Evolutionary conservation across 176 grass and related monocot species (phyloP).

Genomic region (Carex cristatella): DNA sequence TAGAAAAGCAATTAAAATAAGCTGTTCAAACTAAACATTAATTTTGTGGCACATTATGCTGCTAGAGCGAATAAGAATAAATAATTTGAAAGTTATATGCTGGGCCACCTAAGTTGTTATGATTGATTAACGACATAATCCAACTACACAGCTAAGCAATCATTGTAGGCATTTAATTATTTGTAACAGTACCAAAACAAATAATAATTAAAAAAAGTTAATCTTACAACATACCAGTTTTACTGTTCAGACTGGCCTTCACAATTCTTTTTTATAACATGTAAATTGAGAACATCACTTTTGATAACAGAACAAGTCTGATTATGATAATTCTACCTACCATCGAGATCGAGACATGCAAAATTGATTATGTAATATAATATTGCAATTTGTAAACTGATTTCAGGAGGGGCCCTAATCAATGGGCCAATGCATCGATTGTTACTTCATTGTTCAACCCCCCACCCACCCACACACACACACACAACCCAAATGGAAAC

Average conservation of each 20-base stretch:
- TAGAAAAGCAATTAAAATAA: neutral
- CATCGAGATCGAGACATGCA: neutral
- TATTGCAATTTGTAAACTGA: neutral
- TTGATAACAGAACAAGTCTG: neutral
- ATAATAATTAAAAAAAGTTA: neutral
- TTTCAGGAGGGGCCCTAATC: neutral
- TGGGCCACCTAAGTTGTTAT: neutral
- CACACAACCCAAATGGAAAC: neutral
- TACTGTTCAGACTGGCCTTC: neutral
- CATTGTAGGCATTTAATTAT: neutral
- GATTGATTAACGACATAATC: conserved; percentile 17
- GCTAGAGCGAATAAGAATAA: neutral
- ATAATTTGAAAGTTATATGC: conserved; percentile 4
- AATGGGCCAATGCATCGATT: neutral
- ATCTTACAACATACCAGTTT: neutral
- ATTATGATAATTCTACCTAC: neutral
- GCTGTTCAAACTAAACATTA: neutral
- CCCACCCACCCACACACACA: too few species aligned
- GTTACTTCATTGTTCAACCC: neutral
- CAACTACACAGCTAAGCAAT: conserved; percentile 15
- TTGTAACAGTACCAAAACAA: neutral
- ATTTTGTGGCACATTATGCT: neutral
- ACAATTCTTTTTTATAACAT: neutral
- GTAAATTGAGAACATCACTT: neutral
- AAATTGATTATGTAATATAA: neutral